phyloP scores from a whole-genome alignment of 129 eudicot species.

The Pittosporum tobira region DNA sequence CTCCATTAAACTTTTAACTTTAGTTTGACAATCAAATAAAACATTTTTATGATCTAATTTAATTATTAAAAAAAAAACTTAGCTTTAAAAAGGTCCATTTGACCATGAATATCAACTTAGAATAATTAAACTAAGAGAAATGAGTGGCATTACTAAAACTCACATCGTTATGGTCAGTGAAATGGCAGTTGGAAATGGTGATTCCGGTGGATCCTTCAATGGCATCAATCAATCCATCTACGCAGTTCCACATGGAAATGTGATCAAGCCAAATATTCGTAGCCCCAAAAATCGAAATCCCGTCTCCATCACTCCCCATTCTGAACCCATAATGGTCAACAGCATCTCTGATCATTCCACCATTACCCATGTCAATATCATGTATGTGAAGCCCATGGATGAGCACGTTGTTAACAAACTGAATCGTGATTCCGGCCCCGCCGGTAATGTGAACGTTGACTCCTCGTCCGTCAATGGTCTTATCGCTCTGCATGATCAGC shows the following conservation, averaged over 20 bases:
- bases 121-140: no score
- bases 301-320: slow-evolving; percentile 71
- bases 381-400: slow-evolving; percentile 46
- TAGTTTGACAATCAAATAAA: no score
- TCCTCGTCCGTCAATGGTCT: slow-evolving; percentile 84
- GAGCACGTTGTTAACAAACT: slow-evolving; percentile 42
- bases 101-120: no score
- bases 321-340: slow-evolving; percentile 47
- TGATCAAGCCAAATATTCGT: slow-evolving; percentile 72
- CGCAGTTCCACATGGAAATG: slow-evolving; percentile 42
- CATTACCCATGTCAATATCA: slow-evolving; percentile 30
- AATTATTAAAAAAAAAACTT: no score
- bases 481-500: slow-evolving; percentile 53
- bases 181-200: slow-evolving; percentile 73
- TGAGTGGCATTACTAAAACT: not conserved
- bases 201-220: slow-evolving; percentile 63
- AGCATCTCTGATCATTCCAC: slow-evolving; percentile 59
- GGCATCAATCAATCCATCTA: slow-evolving; percentile 66
- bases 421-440: slow-evolving; percentile 77
- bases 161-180: slow-evolving; percentile 60
- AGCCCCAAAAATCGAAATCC: slow-evolving; percentile 51
- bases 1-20: no score
- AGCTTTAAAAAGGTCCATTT: no score
- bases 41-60: no score
- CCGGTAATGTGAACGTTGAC: slow-evolving; percentile 40